These are phyloP conservation scores for Epichloe hybrida DNA, from an alignment of 2,329 filamentous ascomycete species.

Conservation along the genomic window DNA sequence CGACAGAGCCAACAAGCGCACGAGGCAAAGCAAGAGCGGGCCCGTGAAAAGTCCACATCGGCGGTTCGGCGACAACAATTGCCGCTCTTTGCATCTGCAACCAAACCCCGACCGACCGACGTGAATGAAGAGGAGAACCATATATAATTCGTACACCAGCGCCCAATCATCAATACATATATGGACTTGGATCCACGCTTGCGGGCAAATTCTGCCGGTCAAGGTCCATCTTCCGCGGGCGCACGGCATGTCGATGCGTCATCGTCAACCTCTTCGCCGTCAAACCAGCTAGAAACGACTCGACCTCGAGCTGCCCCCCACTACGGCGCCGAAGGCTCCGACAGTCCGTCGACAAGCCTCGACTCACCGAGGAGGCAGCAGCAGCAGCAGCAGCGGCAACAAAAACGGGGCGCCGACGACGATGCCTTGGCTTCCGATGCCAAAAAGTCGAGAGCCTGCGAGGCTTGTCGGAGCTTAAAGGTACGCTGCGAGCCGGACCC, in stretches of 20 bases:
- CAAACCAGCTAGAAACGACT: conserved; percentile 1
- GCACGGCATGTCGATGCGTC: neutral
- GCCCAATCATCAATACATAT: conserved; percentile 3
- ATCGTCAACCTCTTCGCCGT: conserved; percentile 8
- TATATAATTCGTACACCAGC: neutral
- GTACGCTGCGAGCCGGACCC: conserved; percentile 75
- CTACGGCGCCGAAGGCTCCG: conserved; percentile 11
- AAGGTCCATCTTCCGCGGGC: conserved; percentile 5
- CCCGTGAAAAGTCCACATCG: conserved; percentile 9
- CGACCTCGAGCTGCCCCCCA: conserved; percentile 1
- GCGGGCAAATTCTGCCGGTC: conserved; percentile 12
- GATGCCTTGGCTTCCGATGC: conserved; percentile 29
- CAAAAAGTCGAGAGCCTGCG: conserved; percentile 59
- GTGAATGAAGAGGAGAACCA: neutral
- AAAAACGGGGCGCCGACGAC: neutral
- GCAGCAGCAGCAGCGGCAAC: conserved; percentile 6
- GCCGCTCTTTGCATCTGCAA: conserved; percentile 10
- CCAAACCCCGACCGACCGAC: neutral
- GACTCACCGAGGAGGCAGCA: conserved; percentile 4
- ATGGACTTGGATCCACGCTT: conserved; percentile 23
- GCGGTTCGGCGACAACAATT: conserved; percentile 17
- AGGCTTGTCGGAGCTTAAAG: conserved; percentile 62
- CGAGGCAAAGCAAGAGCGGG: neutral
- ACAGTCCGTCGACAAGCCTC: conserved; percentile 1
- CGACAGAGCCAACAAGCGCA: too few relatives aligned